Base-by-base conservation (phyloP, 1,139 yeast species). In the Kluyveromyces marxianus region DNA sequence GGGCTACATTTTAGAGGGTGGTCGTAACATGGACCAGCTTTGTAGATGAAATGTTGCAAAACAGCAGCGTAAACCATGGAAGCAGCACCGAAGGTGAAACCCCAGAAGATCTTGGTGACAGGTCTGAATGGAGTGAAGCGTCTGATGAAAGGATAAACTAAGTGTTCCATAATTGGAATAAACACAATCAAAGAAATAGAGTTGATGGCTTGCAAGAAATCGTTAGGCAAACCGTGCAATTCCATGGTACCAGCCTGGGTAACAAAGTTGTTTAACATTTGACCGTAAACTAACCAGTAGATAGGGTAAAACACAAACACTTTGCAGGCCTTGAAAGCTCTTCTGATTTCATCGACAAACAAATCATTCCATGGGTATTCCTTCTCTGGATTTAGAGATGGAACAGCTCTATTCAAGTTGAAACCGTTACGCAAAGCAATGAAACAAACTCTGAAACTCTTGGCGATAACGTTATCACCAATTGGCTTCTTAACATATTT, bases 1-100 rank as follows among this genome's bases (percentile, higher is more conserved):
- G 44, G 40, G 7, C 41, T 44, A 62, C 69, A 51, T 48, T 55
- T 56, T 69, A 72, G 61, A 39, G 94, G 90, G 46, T 59, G 54
- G 50, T 80, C 77, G 56, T 80, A 87, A 74, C 95, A 87, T 49
- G 94, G 92, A 25, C 88, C 88, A 5, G 85, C 71, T 42, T 68
- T 62, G 69, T 88, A 88, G 52, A 89, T 81, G 60, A 70, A 71
- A 60, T 80, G 78, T 69, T 89, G 96, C 54, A 86, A 74, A 38
- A 85, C 81, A 14, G 95, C 92, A 46, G 95, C 94, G 60, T 83
- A 80, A 33, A 80, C 76, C 81, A 85, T 83, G 36, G 95, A 76
- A 37, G 74, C 58, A 4, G 89, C 66, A 45, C 83, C 89, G 48
- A 85, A 71, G 65, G 82, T 66, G 70, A 88, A 88, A 8, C 97